These are phyloP conservation scores for Bidens hawaiensis DNA, from an alignment of 140 eudicot genomes.

Conservation along the genomic window DNA sequence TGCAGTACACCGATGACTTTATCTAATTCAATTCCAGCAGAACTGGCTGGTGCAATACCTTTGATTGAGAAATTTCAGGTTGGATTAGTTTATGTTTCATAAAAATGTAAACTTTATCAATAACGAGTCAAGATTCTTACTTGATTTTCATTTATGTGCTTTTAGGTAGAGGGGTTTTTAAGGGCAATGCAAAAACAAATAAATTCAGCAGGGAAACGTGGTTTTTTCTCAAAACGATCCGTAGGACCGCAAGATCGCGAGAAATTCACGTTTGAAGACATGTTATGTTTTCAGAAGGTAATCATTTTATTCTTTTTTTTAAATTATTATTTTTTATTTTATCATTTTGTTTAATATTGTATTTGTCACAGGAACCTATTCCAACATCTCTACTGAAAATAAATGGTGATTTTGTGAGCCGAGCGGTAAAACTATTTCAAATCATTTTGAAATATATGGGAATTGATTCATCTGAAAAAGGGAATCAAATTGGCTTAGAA, in stretches of 20 bases:
- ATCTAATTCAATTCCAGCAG: conserved; percentile 78
- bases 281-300: conserved; percentile 96
- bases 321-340: neutral
- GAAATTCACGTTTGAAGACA: conserved; percentile 91
- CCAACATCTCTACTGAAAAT: conserved; percentile 89
- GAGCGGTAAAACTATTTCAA: conserved; percentile 88
- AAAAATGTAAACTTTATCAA: neutral
- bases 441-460: conserved; percentile 85
- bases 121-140: conserved; percentile 14
- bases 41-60: conserved; percentile 97
- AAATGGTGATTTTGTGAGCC: conserved; percentile 63
- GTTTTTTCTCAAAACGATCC: conserved; percentile 87
- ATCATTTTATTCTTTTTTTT: neutral
- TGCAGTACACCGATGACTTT: conserved; percentile 91
- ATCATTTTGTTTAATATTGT: neutral
- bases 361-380: conserved; percentile 73
- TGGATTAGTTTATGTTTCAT: neutral
- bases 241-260: conserved; percentile 76
- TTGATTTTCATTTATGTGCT: neutral
- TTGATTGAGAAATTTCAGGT: conserved; percentile 94
- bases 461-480: conserved; percentile 75
- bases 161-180: conserved; percentile 89
- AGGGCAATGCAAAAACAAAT: conserved; percentile 99
- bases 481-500: conserved; percentile 58
- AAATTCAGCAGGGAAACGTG: conserved; percentile 84